A percentile compares a stretch with the other conserved stretches of the same genome.
Conservation (phyloP, 345 rosid genomes). For the Geranium brycei region DNA sequence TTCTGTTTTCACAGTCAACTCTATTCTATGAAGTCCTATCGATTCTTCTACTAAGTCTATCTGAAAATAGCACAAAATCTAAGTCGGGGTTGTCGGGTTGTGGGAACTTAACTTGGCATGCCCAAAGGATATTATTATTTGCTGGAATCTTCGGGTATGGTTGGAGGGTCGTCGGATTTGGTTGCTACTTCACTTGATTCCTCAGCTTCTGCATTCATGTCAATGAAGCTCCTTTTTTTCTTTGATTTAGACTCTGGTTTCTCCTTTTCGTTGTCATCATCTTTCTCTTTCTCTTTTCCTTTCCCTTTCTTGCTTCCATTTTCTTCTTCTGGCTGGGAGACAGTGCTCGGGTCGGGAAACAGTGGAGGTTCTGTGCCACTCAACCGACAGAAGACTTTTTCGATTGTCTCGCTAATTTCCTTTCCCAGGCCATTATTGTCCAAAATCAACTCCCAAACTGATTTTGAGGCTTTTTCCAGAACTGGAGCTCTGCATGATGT, state of each 20-base stretch:
- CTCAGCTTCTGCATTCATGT: slow-evolving; percentile 26
- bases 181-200: slow-evolving; percentile 26
- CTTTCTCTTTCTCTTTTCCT: slow-evolving; percentile 21
- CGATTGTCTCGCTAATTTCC: slow-evolving; percentile 41
- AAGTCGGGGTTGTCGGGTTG: not conserved
- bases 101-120: not conserved
- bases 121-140: not conserved
- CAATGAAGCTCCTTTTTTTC: slow-evolving; percentile 39
- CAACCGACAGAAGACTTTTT: slow-evolving; percentile 58
- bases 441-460: slow-evolving; percentile 95
- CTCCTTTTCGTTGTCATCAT: slow-evolving; percentile 22
- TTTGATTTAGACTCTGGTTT: slow-evolving; percentile 33
- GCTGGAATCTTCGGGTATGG: slow-evolving; percentile 15
- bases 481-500: slow-evolving; percentile 52
- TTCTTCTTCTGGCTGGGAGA: slow-evolving; percentile 23
- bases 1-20: not conserved
- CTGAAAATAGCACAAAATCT: not conserved
- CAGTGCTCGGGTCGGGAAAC: slow-evolving; percentile 31
- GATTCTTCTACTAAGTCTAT: not conserved
- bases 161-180: slow-evolving; percentile 15
- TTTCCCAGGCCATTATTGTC: slow-evolving; percentile 68
- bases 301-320: slow-evolving; percentile 16
- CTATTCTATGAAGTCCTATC: not conserved
- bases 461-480: slow-evolving; percentile 86
- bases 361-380: slow-evolving; percentile 73